Percentiles rank a stretch among this genome's conserved stretches.
Evolutionary conservation across 306 rosid genomes (phyloP).

Genomic region (Prosopis cineraria): DNA sequence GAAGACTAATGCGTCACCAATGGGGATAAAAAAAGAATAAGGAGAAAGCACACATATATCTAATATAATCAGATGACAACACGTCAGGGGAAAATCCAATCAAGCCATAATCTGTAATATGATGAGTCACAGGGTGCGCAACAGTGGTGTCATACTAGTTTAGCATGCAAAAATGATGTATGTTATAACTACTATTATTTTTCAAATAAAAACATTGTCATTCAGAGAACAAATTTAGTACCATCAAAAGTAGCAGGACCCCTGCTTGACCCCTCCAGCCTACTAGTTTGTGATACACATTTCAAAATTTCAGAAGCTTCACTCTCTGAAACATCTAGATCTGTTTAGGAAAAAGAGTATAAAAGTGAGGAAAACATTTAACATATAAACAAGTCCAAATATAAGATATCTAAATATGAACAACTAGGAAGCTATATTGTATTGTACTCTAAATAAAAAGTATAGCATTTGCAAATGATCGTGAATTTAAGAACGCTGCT

Average conservation of each 20-base stretch:
- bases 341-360: constrained; percentile 44
- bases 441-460: not conserved
- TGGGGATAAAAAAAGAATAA: not conserved
- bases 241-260: constrained; percentile 49
- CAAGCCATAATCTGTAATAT: not conserved
- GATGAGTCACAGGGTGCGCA: not conserved
- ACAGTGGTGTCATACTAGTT: not conserved
- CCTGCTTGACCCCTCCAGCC: constrained; percentile 53
- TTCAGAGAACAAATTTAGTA: constrained; percentile 35
- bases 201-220: not conserved
- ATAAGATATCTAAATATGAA: not conserved
- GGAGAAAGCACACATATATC: not conserved
- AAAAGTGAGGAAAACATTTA: not conserved
- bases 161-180: not conserved
- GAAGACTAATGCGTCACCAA: not conserved
- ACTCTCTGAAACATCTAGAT: constrained; percentile 56
- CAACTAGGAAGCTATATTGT: not conserved
- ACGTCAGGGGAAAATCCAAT: not conserved
- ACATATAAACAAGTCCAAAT: constrained; percentile 7
- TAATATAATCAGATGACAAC: not conserved
- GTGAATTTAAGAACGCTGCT: not conserved
- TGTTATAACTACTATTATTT: not conserved
- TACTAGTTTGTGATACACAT: constrained; percentile 51
- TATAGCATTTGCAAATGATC: not conserved
- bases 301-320: constrained; percentile 78